Conservation (phyloP, 2,329 filamentous ascomycete genomes). For the Dothiorella sarmentorum region DNA sequence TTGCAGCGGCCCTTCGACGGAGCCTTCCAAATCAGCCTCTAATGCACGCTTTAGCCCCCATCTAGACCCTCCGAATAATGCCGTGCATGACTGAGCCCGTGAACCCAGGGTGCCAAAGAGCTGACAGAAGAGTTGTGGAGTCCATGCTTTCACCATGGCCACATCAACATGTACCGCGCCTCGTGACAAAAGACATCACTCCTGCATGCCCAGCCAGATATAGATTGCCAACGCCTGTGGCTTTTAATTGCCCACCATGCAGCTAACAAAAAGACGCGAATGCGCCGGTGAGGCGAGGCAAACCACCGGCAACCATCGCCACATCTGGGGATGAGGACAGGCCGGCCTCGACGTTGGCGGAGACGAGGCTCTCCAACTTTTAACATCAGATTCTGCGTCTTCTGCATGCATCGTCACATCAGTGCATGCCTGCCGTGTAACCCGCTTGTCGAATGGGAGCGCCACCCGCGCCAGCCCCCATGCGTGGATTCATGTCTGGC, state of each 20-base stretch:
- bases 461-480: not conserved
- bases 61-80: not conserved
- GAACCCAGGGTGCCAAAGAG: too few relatives aligned
- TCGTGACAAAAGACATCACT: not conserved
- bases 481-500: not conserved
- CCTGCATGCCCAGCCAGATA: not conserved
- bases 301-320: conserved; percentile 2
- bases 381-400: not conserved
- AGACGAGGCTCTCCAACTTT: not conserved
- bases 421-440: not conserved
- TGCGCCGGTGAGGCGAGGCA: not conserved
- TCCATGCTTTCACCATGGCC: not conserved
- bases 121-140: too few relatives aligned
- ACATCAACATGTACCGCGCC: not conserved
- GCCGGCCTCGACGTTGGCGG: not conserved
- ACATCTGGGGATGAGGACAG: not conserved
- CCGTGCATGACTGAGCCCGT: not conserved
- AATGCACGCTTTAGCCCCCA: not conserved
- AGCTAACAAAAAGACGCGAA: not conserved
- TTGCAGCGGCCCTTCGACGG: not conserved
- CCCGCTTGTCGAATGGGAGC: not conserved
- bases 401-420: not conserved
- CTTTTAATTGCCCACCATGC: not conserved
- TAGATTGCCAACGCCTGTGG: not conserved
- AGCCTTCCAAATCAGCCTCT: not conserved